These are phyloP conservation scores for Elaeis oleifera DNA, from an alignment of 202 grass and related monocot species.

Conservation along the genomic window DNA sequence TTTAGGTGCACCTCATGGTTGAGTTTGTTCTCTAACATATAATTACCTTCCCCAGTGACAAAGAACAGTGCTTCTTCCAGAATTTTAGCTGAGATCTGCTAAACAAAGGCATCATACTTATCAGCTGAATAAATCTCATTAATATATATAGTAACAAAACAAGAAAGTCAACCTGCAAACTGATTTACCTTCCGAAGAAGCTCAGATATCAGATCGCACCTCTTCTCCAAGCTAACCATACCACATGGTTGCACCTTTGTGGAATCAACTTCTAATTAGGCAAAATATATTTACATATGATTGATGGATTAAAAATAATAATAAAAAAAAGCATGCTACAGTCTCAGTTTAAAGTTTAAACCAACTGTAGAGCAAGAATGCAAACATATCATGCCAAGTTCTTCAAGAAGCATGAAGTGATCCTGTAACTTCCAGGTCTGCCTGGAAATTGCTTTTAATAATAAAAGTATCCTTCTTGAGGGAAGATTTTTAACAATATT, in stretches of 20 bases:
- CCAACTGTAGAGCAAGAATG: no score
- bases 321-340: not conserved
- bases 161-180: conserved; percentile 9
- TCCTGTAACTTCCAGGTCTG: no score
- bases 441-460: no score
- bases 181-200: conserved; percentile 49
- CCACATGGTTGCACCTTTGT: conserved; percentile 49
- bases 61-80: conserved; percentile 36
- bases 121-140: conserved; percentile 4
- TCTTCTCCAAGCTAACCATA: conserved; percentile 43
- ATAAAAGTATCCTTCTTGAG: no score
- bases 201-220: conserved; percentile 34
- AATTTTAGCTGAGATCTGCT: conserved; percentile 39
- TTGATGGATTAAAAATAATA: not conserved
- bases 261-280: not conserved
- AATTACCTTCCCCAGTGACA: conserved; percentile 24
- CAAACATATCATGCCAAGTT: no score
- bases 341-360: no score
- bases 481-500: no score
- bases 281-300: not conserved
- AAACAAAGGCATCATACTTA: conserved; percentile 9
- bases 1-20: not conserved
- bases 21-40: not conserved
- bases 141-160: conserved; percentile 11
- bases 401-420: no score